Base-by-base conservation (phyloP, 345 rosid species). In the Laguncularia racemosa region DNA sequence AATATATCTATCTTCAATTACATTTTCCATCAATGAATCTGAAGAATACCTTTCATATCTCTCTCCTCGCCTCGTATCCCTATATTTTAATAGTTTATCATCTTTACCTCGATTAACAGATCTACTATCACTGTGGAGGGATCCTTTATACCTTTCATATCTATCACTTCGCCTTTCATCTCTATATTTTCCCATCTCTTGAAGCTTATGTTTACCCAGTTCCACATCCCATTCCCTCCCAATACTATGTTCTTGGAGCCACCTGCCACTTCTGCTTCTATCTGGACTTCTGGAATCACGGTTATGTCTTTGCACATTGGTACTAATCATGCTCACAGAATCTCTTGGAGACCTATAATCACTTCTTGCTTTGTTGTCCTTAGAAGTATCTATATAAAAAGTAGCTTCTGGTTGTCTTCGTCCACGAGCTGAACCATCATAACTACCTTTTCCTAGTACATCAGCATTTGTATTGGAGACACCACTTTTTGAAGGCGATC, bases 1-100 rank as follows among this genome's bases (percentile, higher is more conserved):
- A 75, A 81, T 71, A 68, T 93, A 87, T 73, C 99, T 73, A 78
- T 89, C 96, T 51, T 76, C 86, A 78, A 87, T 86, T 57, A 66
- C 66, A 68, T 68, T 64, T 45, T 73, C 67, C 16, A 45, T 62
- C 51, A 15, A 16, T 47, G 64, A 20, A 46, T 68, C 64, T 49
- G 75, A 62, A 59, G 52, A 58, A 53, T 44, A 67, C 50, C 72
- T 62, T 15, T 60, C 73, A 59, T 53, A 65, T 6, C 44, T 50
- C 51, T 18, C 61, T 60, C 64, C 72, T 56, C 12, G 61, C 58
- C 28, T 51, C 46, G 65, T 74, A 48, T 70, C 69, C 46, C 67
- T 67, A 47, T 3, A 45, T 64, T 54, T 70, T 17, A 55, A 66
- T 21, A 59, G 70, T 49, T 44, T 20, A 50, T 52, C 49, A 58